Base-by-base conservation (phyloP, 768 basidiomycete species). In the Collybia mongolica region DNA sequence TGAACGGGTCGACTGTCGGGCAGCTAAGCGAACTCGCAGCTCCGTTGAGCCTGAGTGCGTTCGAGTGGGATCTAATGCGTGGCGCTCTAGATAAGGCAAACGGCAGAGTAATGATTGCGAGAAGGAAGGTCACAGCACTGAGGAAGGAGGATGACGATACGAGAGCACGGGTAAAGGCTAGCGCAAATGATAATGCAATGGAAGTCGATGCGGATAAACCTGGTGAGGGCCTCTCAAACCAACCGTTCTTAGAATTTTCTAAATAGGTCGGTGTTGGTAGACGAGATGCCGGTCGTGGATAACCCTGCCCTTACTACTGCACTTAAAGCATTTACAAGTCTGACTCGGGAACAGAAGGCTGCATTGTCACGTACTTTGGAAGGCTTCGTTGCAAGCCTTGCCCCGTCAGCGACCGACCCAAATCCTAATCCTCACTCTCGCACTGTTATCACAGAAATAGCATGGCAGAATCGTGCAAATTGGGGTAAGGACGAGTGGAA, bases 121-220 rank as follows among this genome's bases (percentile, higher is more conserved):
- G 85, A 63, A 74, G 83, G 53, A 89, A 87, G 63, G 83, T 95
- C 5, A 77, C 80, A 0, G 76, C 76, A 6, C 67, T 97, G 58
- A 79, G 89, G 64, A 90, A 90, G 67, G 94, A 95, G 61, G 93
- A 94, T 28, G 93, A 97, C 56, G 89, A 91, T 54, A 86, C 81
- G 17, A 77, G 86, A 22, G 94, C 91, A 18, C 77, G 82, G 41
- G 87, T 74, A 29, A 90, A 86, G 55, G 88, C 88, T 20, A 79
- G 80, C 12, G 75, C 74, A 26, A 73, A 66, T 32, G 80, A 78
- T 56, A 77, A 65, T 43, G 80, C 86, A 23, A 86, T 89, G 70
- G 90, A 88, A 51, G 82, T 84, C 22, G 90, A 94, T 56, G 79
- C 79, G 37, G 88, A 84, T 55, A 80, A 68, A 74, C 76, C 75